Percentiles rank a stretch among this genome's conserved stretches.
Evolutionary conservation across 371 early-diverging fungal genomes (phyloP).

Genomic region (Mucor irregularis): DNA sequence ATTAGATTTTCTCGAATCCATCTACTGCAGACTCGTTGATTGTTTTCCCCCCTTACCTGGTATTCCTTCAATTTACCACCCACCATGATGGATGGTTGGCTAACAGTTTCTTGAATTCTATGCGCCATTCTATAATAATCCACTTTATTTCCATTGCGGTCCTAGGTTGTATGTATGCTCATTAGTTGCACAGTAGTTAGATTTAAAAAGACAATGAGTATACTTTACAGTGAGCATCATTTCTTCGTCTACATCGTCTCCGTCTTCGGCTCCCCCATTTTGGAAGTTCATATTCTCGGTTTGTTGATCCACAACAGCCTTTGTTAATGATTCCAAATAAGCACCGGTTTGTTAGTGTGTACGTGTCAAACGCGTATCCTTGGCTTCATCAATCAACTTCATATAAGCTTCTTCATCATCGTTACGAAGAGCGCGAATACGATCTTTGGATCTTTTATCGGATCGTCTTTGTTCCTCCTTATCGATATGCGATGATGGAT

Average conservation of each 20-base stretch:
- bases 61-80: constrained; percentile 95
- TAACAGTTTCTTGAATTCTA: constrained; percentile 75
- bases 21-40: not conserved
- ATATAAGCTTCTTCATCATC: constrained; percentile 96
- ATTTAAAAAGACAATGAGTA: no score
- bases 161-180: no score
- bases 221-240: constrained; percentile 33
- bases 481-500: constrained; percentile 71
- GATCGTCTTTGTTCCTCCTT: constrained; percentile 89
- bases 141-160: constrained; percentile 54
- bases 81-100: constrained; percentile 79
- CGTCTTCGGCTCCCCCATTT: constrained; percentile 31
- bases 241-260: constrained; percentile 62
- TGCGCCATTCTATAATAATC: constrained; percentile 91
- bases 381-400: constrained; percentile 89
- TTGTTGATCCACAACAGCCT: constrained; percentile 78
- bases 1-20: no score
- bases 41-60: constrained; percentile 53
- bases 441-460: constrained; percentile 85
- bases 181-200: no score
- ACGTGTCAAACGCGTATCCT: constrained; percentile 91
- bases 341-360: constrained; percentile 85
- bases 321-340: constrained; percentile 79
- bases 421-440: constrained; percentile 89
- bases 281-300: constrained; percentile 57